Conservation (phyloP, 1,284 basidiomycete genomes). For the Apiotrichum sp. region DNA sequence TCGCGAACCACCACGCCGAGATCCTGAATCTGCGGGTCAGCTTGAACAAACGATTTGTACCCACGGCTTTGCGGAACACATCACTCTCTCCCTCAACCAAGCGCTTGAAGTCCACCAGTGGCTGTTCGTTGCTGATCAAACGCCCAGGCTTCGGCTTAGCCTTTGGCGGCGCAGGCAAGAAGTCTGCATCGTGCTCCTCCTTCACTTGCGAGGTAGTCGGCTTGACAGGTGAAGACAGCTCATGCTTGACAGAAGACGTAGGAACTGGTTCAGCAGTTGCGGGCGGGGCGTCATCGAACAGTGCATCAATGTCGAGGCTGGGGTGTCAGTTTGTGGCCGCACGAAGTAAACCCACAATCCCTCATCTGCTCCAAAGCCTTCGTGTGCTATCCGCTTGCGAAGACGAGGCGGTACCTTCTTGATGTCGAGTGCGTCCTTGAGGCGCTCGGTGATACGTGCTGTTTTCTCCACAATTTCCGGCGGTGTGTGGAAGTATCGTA, state of each 20-base stretch:
- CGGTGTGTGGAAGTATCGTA: slow-evolving; percentile 77
- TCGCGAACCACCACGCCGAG: slow-evolving; percentile 63
- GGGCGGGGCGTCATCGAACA: slow-evolving; percentile 26
- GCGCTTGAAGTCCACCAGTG: slow-evolving; percentile 66
- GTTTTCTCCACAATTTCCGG: slow-evolving; percentile 59
- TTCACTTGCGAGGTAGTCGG: slow-evolving; percentile 40
- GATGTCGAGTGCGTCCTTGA: slow-evolving; percentile 63
- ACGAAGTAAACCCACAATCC: slow-evolving; percentile 30
- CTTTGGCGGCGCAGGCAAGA: slow-evolving; percentile 39
- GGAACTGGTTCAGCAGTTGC: not conserved
- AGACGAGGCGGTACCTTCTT: slow-evolving; percentile 48
- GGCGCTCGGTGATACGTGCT: slow-evolving; percentile 55
- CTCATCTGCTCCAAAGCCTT: slow-evolving; percentile 34
- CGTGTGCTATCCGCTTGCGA: slow-evolving; percentile 49
- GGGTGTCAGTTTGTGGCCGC: not conserved
- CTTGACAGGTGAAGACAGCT: slow-evolving; percentile 10
- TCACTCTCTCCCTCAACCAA: slow-evolving; percentile 63
- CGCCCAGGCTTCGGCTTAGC: slow-evolving; percentile 30
- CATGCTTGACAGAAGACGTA: slow-evolving; percentile 9
- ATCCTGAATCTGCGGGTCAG: slow-evolving; percentile 51
- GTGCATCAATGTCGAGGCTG: slow-evolving; percentile 44
- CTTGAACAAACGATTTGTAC: not conserved
- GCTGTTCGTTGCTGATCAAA: slow-evolving; percentile 61
- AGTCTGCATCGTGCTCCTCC: slow-evolving; percentile 15
- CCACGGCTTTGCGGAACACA: slow-evolving; percentile 71